Evolutionary conservation across 257 asterid genomes (phyloP), one percentile per base, ranked within the genome.

Genomic region (Solanum megistacrolobum): DNA sequence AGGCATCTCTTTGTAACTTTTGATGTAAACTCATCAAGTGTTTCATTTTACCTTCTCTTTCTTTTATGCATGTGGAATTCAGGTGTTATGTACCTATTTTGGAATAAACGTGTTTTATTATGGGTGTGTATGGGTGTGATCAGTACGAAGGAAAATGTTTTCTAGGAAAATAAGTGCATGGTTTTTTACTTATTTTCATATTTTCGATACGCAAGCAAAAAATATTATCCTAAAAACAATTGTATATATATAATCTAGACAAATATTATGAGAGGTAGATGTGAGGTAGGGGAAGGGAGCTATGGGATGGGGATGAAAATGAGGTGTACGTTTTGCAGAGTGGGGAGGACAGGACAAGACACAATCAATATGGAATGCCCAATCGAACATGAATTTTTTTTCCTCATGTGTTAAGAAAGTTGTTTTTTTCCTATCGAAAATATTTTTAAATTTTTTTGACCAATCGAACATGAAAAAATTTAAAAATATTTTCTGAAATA

Each of bases 191-290:
- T 23, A 62, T 62, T 62, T 23, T 4, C 31, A n/a, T 62, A 1
- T 0, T 9, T 9, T 55, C 0, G 3, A 1, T 23, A 62, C 1
- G 7, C 1, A 62, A 62, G 14, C 1, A 23, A 9, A 62, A 23
- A 2, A 62, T 62, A 62, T 4, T 23, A 62, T 5, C 1, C 1
- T 23, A 62, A 23, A 23, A 62, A 5, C 1, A 62, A 23, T 62
- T 62, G 1, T 10, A 9, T 62, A 58, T 21, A 58, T 58, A 62
- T 62, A 62, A 62, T 62, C 13, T 23, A 62, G 31, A 23, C 1
- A 60, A 60, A 9, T 60, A 60, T 3, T 6, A 52, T 0, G 23
- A 0, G 23, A 52, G 62, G 1, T 2, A 16, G 9, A 16, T 2
- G 62, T 52, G 23, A 0, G 21, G 23, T 16, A 13, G 23, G 23